These are phyloP conservation scores for Bremia lactucae DNA, from an alignment of 352 stramenopile species.

Conservation along the genomic window DNA sequence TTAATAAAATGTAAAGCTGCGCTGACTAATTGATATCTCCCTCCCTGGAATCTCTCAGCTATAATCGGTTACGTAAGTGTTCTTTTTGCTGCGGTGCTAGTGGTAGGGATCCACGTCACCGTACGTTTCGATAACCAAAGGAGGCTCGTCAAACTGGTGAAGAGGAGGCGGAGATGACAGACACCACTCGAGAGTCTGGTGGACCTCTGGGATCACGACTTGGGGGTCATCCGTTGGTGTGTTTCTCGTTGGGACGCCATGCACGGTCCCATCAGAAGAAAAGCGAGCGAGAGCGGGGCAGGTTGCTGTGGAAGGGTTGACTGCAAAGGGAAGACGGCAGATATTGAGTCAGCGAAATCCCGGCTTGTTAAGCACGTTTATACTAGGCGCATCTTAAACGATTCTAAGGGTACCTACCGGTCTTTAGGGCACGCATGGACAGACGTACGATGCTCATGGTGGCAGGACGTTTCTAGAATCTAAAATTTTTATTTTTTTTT, in stretches of 20 bases:
- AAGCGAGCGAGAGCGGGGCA: constrained; percentile 41
- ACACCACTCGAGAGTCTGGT: constrained; percentile 81
- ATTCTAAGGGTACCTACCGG: constrained; percentile 32
- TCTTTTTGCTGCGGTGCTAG: constrained; percentile 26
- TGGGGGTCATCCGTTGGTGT: constrained; percentile 49
- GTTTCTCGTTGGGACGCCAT: constrained; percentile 25
- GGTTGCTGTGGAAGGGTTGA: constrained; percentile 38
- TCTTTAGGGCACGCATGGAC: constrained; percentile 69
- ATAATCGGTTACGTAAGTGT: not conserved
- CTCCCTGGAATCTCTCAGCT: too few species aligned
- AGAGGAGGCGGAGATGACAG: constrained; percentile 71
- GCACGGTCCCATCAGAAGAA: constrained; percentile 33
- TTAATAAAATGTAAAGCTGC: not conserved
- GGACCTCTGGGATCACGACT: constrained; percentile 73
- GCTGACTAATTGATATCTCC: not conserved
- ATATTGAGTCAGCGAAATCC: constrained; percentile 1
- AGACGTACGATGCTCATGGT: constrained; percentile 77
- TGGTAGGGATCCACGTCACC: constrained; percentile 77
- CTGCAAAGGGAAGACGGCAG: constrained; percentile 14
- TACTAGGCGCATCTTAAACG: too few species aligned
- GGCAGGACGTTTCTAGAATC: constrained; percentile 15
- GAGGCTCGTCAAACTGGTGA: constrained; percentile 85
- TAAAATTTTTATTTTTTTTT: constrained; percentile 23
- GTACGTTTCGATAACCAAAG: constrained; percentile 84
- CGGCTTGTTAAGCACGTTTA: not conserved